Evolutionary conservation across 805 yeast species (phyloP).

Genomic region (Candida arabinofermentans): DNA sequence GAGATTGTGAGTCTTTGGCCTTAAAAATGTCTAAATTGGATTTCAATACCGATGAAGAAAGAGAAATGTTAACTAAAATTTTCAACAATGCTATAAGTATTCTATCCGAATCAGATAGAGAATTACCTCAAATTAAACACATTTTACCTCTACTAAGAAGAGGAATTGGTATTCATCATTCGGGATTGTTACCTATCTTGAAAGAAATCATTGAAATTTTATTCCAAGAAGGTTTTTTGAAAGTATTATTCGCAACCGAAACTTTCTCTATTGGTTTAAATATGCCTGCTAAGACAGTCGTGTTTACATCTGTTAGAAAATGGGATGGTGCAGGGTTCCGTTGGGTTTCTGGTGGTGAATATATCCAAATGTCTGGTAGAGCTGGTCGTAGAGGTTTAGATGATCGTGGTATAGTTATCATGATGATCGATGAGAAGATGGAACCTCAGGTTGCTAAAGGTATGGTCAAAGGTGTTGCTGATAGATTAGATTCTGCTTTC

Average conservation of each 20-base stretch:
- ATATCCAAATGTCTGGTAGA: constrained; percentile 84
- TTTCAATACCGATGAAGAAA: constrained; percentile 90
- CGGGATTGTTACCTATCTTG: constrained; percentile 86
- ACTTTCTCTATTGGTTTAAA: constrained; percentile 97
- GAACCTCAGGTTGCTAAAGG: constrained; percentile 99
- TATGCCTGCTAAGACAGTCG: constrained; percentile 99
- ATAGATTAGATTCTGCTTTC: constrained; percentile 94
- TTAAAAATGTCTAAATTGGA: constrained; percentile 93
- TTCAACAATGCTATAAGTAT: constrained; percentile 86
- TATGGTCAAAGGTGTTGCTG: constrained; percentile 99
- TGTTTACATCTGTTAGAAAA: constrained; percentile 93
- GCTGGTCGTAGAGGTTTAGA: constrained; percentile 75
- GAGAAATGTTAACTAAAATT: constrained; percentile 84
- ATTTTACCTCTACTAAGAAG: constrained; percentile 84
- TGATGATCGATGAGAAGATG: constrained; percentile 99
- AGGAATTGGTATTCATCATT: constrained; percentile 98
- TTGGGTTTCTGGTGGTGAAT: constrained; percentile 99
- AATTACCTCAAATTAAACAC: constrained; percentile 90
- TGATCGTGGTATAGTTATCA: constrained; percentile 97
- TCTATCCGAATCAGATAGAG: constrained; percentile 86
- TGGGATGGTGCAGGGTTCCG: constrained; percentile 98
- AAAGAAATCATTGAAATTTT: constrained; percentile 94
- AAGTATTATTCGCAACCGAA: constrained; percentile 95
- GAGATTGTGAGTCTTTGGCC: constrained; percentile 95
- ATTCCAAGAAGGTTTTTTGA: constrained; percentile 93